Conservation (phyloP, 192 early-diverging fungal genomes). For the Umbelopsis ramanniana region DNA sequence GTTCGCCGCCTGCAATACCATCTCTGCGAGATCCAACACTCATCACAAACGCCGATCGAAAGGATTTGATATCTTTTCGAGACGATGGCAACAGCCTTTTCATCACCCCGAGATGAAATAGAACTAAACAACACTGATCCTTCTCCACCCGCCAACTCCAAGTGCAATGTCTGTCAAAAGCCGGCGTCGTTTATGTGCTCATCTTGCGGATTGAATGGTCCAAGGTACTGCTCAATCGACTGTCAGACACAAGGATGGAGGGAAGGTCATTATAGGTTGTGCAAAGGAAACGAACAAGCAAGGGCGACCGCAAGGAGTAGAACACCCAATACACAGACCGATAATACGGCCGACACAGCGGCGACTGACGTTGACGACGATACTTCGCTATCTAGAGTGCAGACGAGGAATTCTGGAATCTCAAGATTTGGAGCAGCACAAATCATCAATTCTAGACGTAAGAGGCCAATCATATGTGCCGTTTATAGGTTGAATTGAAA, state of each 20-base stretch:
- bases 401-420: conserved; percentile 23
- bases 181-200: conserved; percentile 42
- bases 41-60: conserved; percentile 4
- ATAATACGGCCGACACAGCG: background rate
- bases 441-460: conserved; percentile 41
- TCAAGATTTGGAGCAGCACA: conserved; percentile 35
- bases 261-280: conserved; percentile 49
- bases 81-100: conserved; percentile 7
- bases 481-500: background rate
- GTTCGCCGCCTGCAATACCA: background rate
- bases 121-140: conserved; percentile 1
- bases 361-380: background rate
- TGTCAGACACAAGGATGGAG: conserved; percentile 66
- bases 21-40: background rate
- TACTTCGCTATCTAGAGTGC: background rate
- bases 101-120: conserved; percentile 13
- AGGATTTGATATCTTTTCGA: conserved; percentile 10
- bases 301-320: conserved; percentile 20
- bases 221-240: conserved; percentile 62
- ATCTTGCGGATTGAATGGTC: conserved; percentile 38
- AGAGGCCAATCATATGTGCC: background rate
- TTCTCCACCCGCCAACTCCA: background rate
- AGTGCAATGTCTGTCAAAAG: conserved; percentile 30
- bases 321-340: background rate
- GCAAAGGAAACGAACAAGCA: conserved; percentile 40